A percentile compares a stretch with the other conserved stretches of the same genome.
Evolutionary conservation across 1,284 basidiomycete genomes (phyloP).

Genomic region (Ceratobasidium sp.): DNA sequence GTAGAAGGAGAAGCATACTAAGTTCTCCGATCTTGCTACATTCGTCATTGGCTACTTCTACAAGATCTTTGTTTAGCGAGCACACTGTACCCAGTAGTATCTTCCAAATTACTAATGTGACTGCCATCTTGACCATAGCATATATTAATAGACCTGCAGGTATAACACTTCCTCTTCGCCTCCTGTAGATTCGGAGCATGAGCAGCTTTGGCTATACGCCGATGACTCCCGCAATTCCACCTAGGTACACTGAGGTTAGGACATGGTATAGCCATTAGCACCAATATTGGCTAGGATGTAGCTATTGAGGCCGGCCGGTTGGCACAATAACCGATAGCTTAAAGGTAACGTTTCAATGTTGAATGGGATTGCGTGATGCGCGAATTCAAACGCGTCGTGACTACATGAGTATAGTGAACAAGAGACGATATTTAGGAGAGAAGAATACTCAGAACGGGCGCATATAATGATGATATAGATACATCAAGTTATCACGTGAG

Average conservation of each 20-base stretch:
- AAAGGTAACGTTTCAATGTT: conserved; percentile 67
- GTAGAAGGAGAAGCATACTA: too few species aligned
- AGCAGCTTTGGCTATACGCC: conserved; percentile 29
- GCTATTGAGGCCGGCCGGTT: conserved; percentile 51
- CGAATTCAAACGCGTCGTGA: too few species aligned
- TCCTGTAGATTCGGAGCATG: background rate
- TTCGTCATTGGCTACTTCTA: conserved; percentile 66
- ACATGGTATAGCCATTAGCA: conserved; percentile 68
- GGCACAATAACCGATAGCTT: conserved; percentile 73
- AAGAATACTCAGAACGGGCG: too few species aligned
- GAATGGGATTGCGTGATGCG: conserved; percentile 61
- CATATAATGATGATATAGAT: too few species aligned
- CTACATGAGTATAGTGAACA: too few species aligned
- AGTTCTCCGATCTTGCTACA: conserved; percentile 53
- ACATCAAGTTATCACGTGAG: too few species aligned
- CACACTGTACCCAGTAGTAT: conserved; percentile 63
- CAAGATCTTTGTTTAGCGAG: conserved; percentile 72
- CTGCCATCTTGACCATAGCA: conserved; percentile 62
- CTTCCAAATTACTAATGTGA: conserved; percentile 67
- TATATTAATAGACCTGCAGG: conserved; percentile 8
- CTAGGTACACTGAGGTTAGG: conserved; percentile 57
- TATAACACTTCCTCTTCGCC: background rate
- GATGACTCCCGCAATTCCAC: conserved; percentile 51
- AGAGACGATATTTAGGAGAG: too few species aligned
- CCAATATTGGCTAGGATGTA: conserved; percentile 69